phyloP scores from a whole-genome alignment of 164 flowering plant species.

The Tinospora cordifolia region DNA sequence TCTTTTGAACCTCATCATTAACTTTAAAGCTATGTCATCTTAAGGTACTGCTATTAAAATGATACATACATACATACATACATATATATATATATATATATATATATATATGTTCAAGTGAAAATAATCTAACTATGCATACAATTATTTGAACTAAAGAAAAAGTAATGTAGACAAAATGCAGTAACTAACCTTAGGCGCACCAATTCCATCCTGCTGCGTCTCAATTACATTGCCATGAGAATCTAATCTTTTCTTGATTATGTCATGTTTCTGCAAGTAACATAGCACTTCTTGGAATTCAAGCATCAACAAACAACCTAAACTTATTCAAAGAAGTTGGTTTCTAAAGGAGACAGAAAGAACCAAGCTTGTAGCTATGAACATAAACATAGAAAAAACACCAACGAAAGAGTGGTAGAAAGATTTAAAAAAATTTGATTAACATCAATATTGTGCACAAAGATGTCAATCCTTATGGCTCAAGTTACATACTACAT shows the following conservation, averaged over 20 bases:
- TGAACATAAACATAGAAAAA: neutral
- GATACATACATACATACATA: too few species aligned
- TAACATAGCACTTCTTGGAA: neutral
- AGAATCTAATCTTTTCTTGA: slow-evolving; percentile 52
- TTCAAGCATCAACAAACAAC: neutral
- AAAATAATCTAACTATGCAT: too few species aligned
- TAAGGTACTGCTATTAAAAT: too few species aligned
- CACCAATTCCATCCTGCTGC: slow-evolving; percentile 54
- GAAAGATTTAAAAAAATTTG: neutral
- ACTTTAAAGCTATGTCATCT: too few species aligned
- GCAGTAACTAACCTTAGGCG: slow-evolving; percentile 40
- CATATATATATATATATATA: too few species aligned
- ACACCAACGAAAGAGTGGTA: neutral
- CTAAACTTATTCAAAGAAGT: neutral
- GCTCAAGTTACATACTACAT: slow-evolving; percentile 43
- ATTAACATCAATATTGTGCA: neutral
- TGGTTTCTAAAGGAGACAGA: neutral
- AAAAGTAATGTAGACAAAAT: neutral
- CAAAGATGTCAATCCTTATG: neutral
- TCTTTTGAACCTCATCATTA: too few species aligned
- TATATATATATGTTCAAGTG: too few species aligned
- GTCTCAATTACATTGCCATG: slow-evolving; percentile 57
- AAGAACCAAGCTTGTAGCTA: too few species aligned
- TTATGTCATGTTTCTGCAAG: slow-evolving; percentile 54
- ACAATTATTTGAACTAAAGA: neutral